Base-by-base conservation (phyloP, 345 rosid genomes). In the Brassica incana region DNA sequence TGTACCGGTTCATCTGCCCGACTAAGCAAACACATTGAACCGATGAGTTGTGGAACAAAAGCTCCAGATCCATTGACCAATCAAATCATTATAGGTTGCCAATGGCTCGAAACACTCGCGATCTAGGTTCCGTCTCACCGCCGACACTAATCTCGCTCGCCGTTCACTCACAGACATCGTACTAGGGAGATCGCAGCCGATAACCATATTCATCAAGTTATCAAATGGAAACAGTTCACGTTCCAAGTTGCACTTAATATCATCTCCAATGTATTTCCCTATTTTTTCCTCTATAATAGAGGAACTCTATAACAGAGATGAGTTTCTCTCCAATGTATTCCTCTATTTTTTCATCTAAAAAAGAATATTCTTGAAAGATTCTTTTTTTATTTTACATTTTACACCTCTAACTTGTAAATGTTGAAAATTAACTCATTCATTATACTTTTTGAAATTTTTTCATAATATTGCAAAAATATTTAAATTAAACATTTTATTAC, bases 81-180 rank as follows among this genome's bases (percentile, higher is more conserved):
- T 54, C 48, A 72, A 69, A 40, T 59, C 54, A 79, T 14, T 27
- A 8, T 48, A 35, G 50, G 48, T 36, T 15, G 27, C 3, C 23
- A 80, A 85, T 88, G 92, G 85, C 82, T 52, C 83, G 92, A 81
- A 85, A 87, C 83, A 29, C 60, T 88, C 92, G 20, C 79, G 80
- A 66, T 82, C 82, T 27, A 83, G 87, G 77, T 27, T 3, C 30
- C 30, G 30, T 27, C 30, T 27, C 30, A 27, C 30, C 30, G 30
- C 74, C 76, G 91, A 67, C 85, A 88, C 48, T 65, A 78, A 64
- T 82, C 82, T 65, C 84, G 79, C 50, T 82, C 84, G 33, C 82
- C 82, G 12, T 66, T 74, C 6, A 18, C 30, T 27, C 30, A 27
- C 30, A 27, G 30, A 0, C 30, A 27, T 27, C 30, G 30, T 27